Percentiles rank a stretch among this genome's conserved stretches.
phyloP scores from a whole-genome alignment of 2,329 filamentous ascomycete species.

The Alternaria consortialis region DNA sequence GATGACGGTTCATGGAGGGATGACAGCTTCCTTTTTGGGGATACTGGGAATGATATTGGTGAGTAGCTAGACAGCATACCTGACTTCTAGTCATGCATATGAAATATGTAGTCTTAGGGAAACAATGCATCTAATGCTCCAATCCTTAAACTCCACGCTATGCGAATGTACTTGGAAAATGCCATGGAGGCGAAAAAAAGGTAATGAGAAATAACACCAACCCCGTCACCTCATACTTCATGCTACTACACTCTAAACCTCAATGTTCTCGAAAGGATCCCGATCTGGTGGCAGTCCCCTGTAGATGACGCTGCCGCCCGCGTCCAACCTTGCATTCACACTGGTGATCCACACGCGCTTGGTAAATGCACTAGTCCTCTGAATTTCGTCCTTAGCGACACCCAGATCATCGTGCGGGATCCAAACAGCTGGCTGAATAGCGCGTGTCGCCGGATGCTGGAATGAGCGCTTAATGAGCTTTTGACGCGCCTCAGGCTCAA shows the following conservation, averaged over 20 bases:
- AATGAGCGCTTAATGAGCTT: conserved; percentile 86
- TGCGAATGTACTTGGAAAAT: conserved; percentile 1
- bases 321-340: conserved; percentile 87
- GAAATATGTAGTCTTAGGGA: background rate
- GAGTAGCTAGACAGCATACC: background rate
- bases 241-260: conserved; percentile 30
- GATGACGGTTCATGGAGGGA: background rate
- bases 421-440: conserved; percentile 88
- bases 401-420: conserved; percentile 91
- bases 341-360: conserved; percentile 89
- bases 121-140: background rate
- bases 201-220: background rate
- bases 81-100: background rate
- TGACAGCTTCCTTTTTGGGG: background rate
- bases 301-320: conserved; percentile 83
- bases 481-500: conserved; percentile 89
- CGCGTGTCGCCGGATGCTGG: conserved; percentile 85
- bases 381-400: conserved; percentile 89
- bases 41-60: background rate
- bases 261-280: conserved; percentile 53
- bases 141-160: conserved; percentile 5
- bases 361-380: conserved; percentile 77
- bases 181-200: background rate
- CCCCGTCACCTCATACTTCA: background rate
- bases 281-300: conserved; percentile 85